Percentiles rank a stretch among this genome's conserved stretches.
Evolutionary conservation across 129 eudicot species (phyloP).

Genomic region (Silybum marianum): DNA sequence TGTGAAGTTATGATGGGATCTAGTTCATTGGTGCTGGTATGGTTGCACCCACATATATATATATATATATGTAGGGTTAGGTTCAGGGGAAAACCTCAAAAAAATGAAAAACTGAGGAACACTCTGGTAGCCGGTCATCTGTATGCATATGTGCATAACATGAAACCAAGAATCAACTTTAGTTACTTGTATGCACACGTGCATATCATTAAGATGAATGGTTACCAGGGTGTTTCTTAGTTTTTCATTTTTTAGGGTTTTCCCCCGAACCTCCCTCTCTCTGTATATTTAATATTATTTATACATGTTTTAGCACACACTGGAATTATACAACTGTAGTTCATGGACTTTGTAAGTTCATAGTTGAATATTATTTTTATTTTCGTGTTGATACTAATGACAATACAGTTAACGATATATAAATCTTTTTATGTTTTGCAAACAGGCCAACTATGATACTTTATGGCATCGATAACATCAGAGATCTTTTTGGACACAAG

Average conservation of each 20-base stretch:
- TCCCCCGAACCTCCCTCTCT: too few relatives aligned
- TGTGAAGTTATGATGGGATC: neutral
- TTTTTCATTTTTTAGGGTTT: too few relatives aligned
- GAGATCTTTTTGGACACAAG: slow-evolving; percentile 99
- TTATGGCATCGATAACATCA: slow-evolving; percentile 86
- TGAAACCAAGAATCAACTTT: too few relatives aligned
- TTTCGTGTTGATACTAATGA: neutral
- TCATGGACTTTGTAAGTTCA: neutral
- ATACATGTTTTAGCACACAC: neutral
- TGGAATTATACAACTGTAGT: neutral
- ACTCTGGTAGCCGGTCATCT: too few relatives aligned
- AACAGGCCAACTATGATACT: slow-evolving; percentile 91
- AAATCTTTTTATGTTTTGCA: slow-evolving; percentile 7
- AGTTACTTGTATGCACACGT: too few relatives aligned
- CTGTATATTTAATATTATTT: neutral
- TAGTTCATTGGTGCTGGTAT: neutral
- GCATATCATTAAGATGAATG: too few relatives aligned
- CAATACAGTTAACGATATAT: neutral
- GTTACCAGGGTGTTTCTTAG: too few relatives aligned
- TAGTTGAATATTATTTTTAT: neutral
- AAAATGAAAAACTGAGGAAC: too few relatives aligned
- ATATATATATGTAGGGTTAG: too few relatives aligned
- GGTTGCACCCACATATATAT: neutral
- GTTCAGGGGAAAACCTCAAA: too few relatives aligned
- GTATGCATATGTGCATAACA: too few relatives aligned